Evolutionary conservation across 2,329 filamentous ascomycete species (phyloP).

Genomic region (Coniochaeta sp.): DNA sequence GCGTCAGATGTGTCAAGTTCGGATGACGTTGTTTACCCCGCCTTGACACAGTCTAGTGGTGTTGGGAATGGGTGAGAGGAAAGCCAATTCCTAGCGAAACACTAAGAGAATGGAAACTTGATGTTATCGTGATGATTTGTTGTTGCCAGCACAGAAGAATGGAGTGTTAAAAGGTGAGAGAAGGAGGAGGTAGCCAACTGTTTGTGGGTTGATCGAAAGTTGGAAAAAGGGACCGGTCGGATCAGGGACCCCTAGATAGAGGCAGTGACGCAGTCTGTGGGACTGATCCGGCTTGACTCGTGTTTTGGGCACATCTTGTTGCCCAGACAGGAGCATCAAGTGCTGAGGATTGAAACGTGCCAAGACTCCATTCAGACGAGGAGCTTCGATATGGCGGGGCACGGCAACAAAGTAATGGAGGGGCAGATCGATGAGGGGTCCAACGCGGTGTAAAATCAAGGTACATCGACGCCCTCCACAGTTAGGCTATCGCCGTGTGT

Average conservation of each 20-base stretch:
- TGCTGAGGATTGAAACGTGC: neutral
- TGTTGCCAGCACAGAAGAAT: neutral
- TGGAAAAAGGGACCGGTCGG: neutral
- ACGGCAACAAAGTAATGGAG: neutral
- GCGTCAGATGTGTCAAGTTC: neutral
- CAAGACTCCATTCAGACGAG: constrained; percentile 1
- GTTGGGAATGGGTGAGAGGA: neutral
- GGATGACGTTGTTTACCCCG: neutral
- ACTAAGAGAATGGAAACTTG: neutral
- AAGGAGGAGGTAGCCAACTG: neutral
- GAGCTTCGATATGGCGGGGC: constrained; percentile 1
- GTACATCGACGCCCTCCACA: neutral
- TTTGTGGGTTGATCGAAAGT: neutral
- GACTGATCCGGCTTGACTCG: neutral
- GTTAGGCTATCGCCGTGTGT: neutral
- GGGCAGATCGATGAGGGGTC: neutral
- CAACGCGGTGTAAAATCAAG: neutral
- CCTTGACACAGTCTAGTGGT: neutral
- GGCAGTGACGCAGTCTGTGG: neutral
- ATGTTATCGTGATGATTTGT: neutral
- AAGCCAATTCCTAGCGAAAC: neutral
- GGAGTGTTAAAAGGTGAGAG: neutral
- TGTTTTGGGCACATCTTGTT: neutral
- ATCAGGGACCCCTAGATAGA: neutral
- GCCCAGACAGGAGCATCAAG: neutral